Evolutionary conservation across 768 basidiomycete species (phyloP).

Genomic region (Pulveroboletus ravenelii): DNA sequence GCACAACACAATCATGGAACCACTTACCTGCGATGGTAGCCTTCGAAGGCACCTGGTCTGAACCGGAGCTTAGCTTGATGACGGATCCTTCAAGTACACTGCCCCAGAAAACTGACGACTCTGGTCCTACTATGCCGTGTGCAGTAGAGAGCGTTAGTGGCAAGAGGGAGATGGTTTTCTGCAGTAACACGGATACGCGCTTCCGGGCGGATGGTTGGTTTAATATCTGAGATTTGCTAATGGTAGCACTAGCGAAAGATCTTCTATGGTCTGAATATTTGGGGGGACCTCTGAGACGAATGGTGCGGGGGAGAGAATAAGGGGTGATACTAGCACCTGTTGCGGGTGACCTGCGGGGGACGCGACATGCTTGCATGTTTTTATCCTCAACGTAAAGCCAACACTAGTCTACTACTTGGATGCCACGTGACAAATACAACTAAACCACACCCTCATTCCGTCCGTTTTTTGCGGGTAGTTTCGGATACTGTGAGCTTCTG

Average conservation of each 20-base stretch:
- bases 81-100: slow-evolving; percentile 36
- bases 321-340: not conserved
- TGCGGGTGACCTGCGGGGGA: slow-evolving; percentile 9
- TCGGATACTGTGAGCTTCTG: not conserved
- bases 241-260: not conserved
- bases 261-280: not conserved
- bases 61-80: slow-evolving; percentile 27
- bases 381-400: slow-evolving; percentile 6
- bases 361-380: slow-evolving; percentile 26
- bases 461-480: slow-evolving; percentile 15
- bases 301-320: not conserved
- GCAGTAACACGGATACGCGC: slow-evolving; percentile 43
- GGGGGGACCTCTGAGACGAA: not conserved
- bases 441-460: not conserved
- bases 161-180: slow-evolving; percentile 44
- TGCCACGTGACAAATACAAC: slow-evolving; percentile 16
- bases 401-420: not conserved
- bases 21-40: slow-evolving; percentile 48
- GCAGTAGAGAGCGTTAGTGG: slow-evolving; percentile 38
- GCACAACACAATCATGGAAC: not conserved
- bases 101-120: slow-evolving; percentile 45
- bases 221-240: not conserved
- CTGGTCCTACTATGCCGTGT: slow-evolving; percentile 17
- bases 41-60: slow-evolving; percentile 31
- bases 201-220: slow-evolving; percentile 6